Conservation (phyloP, 306 rosid genomes). For the Bauhinia variegata region DNA sequence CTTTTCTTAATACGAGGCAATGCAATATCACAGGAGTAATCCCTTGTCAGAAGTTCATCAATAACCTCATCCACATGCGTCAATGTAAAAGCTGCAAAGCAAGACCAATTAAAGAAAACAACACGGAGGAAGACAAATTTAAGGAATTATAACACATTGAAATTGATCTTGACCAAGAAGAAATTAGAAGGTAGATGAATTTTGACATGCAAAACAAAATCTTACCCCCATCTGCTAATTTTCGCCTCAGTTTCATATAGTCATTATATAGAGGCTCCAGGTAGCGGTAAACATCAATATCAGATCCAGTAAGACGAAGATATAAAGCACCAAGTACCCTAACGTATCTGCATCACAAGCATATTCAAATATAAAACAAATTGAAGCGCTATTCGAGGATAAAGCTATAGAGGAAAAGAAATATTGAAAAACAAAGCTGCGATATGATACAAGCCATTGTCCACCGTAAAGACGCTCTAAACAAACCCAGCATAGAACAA, state of each 20-base stretch:
- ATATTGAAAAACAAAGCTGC: neutral
- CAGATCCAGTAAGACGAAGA: conserved; percentile 88
- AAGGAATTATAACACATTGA: neutral
- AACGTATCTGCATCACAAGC: conserved; percentile 62
- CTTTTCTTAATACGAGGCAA: conserved; percentile 91
- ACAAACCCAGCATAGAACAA: neutral
- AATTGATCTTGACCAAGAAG: neutral
- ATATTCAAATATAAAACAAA: neutral
- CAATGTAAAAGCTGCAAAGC: conserved; percentile 62
- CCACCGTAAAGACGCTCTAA: neutral
- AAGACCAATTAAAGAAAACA: neutral
- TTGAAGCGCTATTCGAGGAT: neutral
- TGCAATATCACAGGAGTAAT: conserved; percentile 93
- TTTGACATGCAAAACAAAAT: neutral
- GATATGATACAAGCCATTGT: neutral
- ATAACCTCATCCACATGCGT: conserved; percentile 97
- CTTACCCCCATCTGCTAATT: conserved; percentile 81
- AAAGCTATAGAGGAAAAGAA: neutral
- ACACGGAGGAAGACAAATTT: neutral
- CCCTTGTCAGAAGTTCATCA: conserved; percentile 87
- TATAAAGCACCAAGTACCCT: conserved; percentile 94
- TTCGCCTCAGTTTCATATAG: conserved; percentile 74
- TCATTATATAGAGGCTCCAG: conserved; percentile 91
- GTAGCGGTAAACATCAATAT: conserved; percentile 80
- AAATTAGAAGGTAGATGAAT: neutral